phyloP scores from a whole-genome alignment of 768 basidiomycete species.

The Suillus tomentosus region DNA sequence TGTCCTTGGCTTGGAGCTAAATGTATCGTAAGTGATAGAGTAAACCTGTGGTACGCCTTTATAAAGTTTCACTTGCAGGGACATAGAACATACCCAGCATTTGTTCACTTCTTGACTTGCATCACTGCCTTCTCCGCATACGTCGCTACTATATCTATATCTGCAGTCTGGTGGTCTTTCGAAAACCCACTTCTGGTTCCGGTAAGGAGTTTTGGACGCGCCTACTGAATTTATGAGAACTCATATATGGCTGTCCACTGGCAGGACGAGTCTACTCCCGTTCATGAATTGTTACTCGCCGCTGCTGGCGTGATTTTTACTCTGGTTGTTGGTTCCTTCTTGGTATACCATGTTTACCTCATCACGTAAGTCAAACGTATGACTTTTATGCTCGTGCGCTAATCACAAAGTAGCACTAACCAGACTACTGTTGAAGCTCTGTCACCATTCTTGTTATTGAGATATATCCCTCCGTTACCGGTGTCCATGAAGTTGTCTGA shows the following conservation, averaged over 20 bases:
- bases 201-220: slow-evolving; percentile 44
- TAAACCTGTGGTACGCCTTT: neutral
- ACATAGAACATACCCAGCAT: slow-evolving; percentile 81
- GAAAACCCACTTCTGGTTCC: slow-evolving; percentile 54
- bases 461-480: slow-evolving; percentile 67
- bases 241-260: slow-evolving; percentile 13
- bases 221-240: neutral
- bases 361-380: slow-evolving; percentile 52
- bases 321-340: slow-evolving; percentile 74
- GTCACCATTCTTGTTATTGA: slow-evolving; percentile 73
- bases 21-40: slow-evolving; percentile 63
- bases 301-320: slow-evolving; percentile 59
- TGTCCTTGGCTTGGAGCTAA: slow-evolving; percentile 81
- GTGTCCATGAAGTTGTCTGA: slow-evolving; percentile 52
- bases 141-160: slow-evolving; percentile 52
- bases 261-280: slow-evolving; percentile 64
- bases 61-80: slow-evolving; percentile 47
- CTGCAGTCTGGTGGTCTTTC: slow-evolving; percentile 67
- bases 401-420: slow-evolving; percentile 56
- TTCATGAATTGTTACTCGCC: slow-evolving; percentile 71
- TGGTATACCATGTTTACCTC: slow-evolving; percentile 75
- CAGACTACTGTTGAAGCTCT: slow-evolving; percentile 84
- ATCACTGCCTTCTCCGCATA: slow-evolving; percentile 66
- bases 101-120: slow-evolving; percentile 73
- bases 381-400: neutral